Percentiles rank a stretch among this genome's conserved stretches.
phyloP scores from a whole-genome alignment of 1,284 basidiomycete genomes.

The Sporisorium sorghi region DNA sequence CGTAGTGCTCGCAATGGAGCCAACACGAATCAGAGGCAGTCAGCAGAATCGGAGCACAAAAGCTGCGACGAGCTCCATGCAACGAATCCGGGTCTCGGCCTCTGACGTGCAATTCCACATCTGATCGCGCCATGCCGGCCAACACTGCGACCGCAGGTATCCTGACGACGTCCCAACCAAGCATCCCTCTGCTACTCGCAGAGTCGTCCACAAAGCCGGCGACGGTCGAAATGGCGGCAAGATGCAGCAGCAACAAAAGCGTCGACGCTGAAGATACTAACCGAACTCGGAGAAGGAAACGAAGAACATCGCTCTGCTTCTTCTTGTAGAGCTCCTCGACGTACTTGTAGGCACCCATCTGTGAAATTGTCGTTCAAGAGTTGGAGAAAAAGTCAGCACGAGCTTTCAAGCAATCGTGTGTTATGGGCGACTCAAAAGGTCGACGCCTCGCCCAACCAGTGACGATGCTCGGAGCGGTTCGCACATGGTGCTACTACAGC shows the following conservation, averaged over 20 bases:
- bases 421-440: constrained; percentile 50
- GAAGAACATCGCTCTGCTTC: constrained; percentile 96
- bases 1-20: neutral
- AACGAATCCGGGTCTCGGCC: no score
- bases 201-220: neutral
- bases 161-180: neutral
- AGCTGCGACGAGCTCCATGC: neutral
- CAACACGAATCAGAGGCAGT: neutral
- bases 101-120: neutral
- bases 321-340: constrained; percentile 82
- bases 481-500: constrained; percentile 48
- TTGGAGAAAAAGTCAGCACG: constrained; percentile 40
- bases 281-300: constrained; percentile 97
- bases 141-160: neutral
- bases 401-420: constrained; percentile 58
- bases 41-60: neutral
- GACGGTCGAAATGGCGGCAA: neutral
- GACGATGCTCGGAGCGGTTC: constrained; percentile 32
- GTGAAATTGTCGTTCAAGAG: constrained; percentile 12
- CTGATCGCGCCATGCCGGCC: neutral
- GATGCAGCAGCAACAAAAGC: neutral
- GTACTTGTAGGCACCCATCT: constrained; percentile 86
- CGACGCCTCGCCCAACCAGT: constrained; percentile 39
- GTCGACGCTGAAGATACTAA: constrained; percentile 70
- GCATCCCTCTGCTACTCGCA: neutral